Evolutionary conservation across 164 flowering plant species (phyloP), one percentile per base, ranked within the genome.

Genomic region (Magnolia kwangsiensis): DNA sequence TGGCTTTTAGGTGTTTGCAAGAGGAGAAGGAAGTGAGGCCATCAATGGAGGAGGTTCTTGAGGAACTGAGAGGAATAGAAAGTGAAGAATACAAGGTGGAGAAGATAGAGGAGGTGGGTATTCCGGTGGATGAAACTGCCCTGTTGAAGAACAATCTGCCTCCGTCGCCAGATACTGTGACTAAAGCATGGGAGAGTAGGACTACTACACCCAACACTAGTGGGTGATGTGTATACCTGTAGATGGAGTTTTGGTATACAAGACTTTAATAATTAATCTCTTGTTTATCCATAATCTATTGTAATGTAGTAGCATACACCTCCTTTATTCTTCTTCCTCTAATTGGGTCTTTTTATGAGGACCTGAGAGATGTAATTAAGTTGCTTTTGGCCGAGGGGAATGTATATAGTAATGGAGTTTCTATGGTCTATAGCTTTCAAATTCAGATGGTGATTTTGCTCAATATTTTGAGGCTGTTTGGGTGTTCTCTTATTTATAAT

Each of bases 1-100:
- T 93, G 76, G 94, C 91, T 14, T 93, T 90, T 67, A 82, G 87
- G 65, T 93, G 98, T 63, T 71, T 93, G 83, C 93, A 89, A 50
- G 83, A 82, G 67, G 90, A 88, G 71, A 88, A 84, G 63, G 96
- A 91, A 8, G 74, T 83, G 86, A 87, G 98, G 77, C 96, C 98
- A 55, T 23, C 90, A 10, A 93, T 93, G 98, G 79, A 78, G n/a
- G 92, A 93, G 79, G 93, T 87, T 10, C 50, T 85, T 76, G 80
- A 79, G 78, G 72, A 49, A 45, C 69, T 93, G 73, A 83, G 59
- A 72, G 78, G 59, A 49, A 87, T 90, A 67, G 31, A 83, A 81
- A 79, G 66, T 3, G 82, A 80, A 75, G 72, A 80, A 13, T 10
- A 23, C 9, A 72, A 65, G 24, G 75, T 20, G 8, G 81, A 63